These are phyloP conservation scores for Zygoascus flipseniorum DNA, from an alignment of 805 yeast species.

Conservation along the genomic window DNA sequence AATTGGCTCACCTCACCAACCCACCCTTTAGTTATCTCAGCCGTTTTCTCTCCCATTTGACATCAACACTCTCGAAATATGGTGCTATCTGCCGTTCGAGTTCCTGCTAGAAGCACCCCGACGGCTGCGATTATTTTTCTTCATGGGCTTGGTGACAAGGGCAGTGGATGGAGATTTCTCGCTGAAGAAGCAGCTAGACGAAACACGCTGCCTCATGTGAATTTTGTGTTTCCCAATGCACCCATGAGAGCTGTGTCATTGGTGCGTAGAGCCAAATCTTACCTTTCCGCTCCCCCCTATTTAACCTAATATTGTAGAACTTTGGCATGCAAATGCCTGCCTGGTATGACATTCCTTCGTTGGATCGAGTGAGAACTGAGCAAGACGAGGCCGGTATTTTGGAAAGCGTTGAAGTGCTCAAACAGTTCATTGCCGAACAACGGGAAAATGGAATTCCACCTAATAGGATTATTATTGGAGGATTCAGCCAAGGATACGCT, in stretches of 20 bases:
- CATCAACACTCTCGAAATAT: background rate
- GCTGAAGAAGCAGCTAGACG: slow-evolving; percentile 46
- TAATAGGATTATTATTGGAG: slow-evolving; percentile 73
- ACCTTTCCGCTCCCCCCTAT: too few relatives aligned
- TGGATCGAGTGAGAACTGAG: slow-evolving; percentile 22
- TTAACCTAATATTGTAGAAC: slow-evolving; percentile 26
- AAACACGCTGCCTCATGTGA: slow-evolving; percentile 43
- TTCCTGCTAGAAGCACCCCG: slow-evolving; percentile 36
- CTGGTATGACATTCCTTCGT: slow-evolving; percentile 72
- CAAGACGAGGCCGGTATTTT: slow-evolving; percentile 33
- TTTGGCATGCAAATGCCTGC: slow-evolving; percentile 64
- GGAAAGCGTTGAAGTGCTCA: slow-evolving; percentile 24
- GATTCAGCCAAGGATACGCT: slow-evolving; percentile 93
- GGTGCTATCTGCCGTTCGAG: slow-evolving; percentile 28
- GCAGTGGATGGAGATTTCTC: slow-evolving; percentile 81
- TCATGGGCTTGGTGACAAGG: slow-evolving; percentile 91
- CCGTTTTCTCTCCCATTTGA: background rate
- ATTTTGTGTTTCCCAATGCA: slow-evolving; percentile 87
- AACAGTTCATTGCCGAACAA: slow-evolving; percentile 23
- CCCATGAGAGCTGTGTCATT: slow-evolving; percentile 62
- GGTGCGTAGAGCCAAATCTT: slow-evolving; percentile 17
- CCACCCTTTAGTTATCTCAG: background rate
- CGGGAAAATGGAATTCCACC: slow-evolving; percentile 29
- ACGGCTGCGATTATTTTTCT: slow-evolving; percentile 64
- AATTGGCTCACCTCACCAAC: too few relatives aligned